Evolutionary conservation across 805 yeast genomes (phyloP), one percentile per base, ranked within the genome.

Genomic region (Monosporozyma solicola): DNA sequence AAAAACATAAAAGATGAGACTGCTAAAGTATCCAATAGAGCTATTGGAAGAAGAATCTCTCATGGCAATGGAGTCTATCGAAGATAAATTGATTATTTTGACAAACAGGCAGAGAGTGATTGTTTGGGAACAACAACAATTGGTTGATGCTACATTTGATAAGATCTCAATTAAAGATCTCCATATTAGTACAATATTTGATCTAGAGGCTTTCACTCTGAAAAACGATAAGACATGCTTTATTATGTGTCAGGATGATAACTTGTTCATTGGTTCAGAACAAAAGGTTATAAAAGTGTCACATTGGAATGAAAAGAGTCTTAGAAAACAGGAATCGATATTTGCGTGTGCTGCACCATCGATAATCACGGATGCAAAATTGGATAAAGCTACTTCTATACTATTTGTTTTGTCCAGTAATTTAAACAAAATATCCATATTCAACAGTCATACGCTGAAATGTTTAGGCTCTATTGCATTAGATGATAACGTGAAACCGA

Each of bases 61-160:
- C 3, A 60, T 54, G 47, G 67, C 56, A 63, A 69, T 62, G 49
- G 54, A 51, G 1, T 45, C 57, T 10, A 54, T 59, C 22, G 60
- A 53, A 16, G 47, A 51, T 11, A 43, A 52, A 16, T 50, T 65
- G 16, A 24, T 65, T 11, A 32, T 67, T 35, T 55, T 60, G 2
- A 59, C 59, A n/a, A 57, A 56, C 15, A 60, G 57, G 16, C 61
- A 63, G 48, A 62, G 60, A 59, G 62, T 63, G 57, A 52, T 59
- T 37, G 62, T 65, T 3, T 66, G 69, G 68, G 51, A 56, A 7
- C 63, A 62, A 51, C 47, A 52, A 33, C 51, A 56, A 35, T 50
- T 67, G 16, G 54, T 61, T n/a, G 61, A 63, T 48, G 63, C 69
- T 5, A 70, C 71, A 22, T 58, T 60, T 44, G 67, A 64, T 51